These are phyloP conservation scores for Gossypium sturtianum DNA, from an alignment of 345 rosid species.

Conservation along the genomic window DNA sequence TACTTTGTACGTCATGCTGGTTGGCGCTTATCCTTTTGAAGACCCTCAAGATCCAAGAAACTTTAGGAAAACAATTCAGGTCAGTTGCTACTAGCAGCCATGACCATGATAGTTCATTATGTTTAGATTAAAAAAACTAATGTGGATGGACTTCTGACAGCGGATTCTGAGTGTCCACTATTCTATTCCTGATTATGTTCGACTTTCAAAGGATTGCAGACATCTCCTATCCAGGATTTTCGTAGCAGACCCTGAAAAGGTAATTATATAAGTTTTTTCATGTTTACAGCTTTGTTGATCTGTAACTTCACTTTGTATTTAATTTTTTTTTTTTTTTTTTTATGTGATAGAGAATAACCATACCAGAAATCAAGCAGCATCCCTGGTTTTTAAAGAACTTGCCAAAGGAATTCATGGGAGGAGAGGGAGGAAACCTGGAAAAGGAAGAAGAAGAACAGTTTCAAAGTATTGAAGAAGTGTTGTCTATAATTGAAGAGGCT, in stretches of 20 bases:
- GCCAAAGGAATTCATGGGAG: conserved; percentile 39
- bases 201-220: conserved; percentile 66
- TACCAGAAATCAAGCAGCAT: conserved; percentile 58
- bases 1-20: conserved; percentile 75
- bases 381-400: conserved; percentile 59
- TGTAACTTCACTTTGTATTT: background rate
- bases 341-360: conserved; percentile 50
- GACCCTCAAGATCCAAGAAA: conserved; percentile 71
- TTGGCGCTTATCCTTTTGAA: conserved; percentile 86
- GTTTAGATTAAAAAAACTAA: background rate
- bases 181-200: conserved; percentile 83
- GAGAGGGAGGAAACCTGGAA: conserved; percentile 27
- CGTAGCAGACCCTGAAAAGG: conserved; percentile 78
- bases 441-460: conserved; percentile 31
- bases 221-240: conserved; percentile 80
- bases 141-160: conserved; percentile 31
- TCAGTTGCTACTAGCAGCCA: conserved; percentile 23
- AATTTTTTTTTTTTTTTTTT: too few species aligned
- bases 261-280: conserved; percentile 2
- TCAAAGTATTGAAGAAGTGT: conserved; percentile 62
- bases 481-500: conserved; percentile 67
- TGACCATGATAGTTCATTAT: conserved; percentile 9
- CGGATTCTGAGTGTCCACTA: conserved; percentile 82
- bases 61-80: conserved; percentile 74
- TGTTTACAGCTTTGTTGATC: background rate